Base-by-base conservation (phyloP, 371 early-diverging fungal species). In the Mucor racemosus region DNA sequence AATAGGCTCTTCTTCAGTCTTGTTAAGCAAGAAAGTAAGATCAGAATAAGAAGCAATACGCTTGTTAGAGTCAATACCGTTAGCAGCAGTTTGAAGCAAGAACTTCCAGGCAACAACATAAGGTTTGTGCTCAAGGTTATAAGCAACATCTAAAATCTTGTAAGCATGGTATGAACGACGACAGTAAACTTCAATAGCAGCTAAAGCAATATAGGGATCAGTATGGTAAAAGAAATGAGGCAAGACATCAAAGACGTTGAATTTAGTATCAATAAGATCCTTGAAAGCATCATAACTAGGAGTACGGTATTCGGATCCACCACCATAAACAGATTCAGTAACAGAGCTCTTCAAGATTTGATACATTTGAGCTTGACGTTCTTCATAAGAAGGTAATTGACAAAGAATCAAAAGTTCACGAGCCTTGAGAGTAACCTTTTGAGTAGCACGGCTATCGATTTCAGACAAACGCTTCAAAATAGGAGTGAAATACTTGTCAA, bases 151-250 rank as follows among this genome's bases (percentile, higher is more conserved):
- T 66, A 92, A 76, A 48, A 94, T 88, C 76, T 94, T 91, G 85
- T 97, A 97, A 42, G 97, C 96, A 77, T 97, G 96, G 91, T 97
- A 96, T 8, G 97, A 91, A 64, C 94, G 96, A 65, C 96, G 91
- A 63, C 95, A 92, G 82, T 99, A 99, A 19, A 95, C 95, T 86
- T 97, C 96, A 26, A 97, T 82, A 19, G 99, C 97, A 13, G 95
- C 93, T 70, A 95, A 80, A 11, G 92, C 88, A 65, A 97, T 85
- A 67, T 91, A 89, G 39, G 83, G 81, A 66, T 94, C 90, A 34
- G 76, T 78, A 72, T 97, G 91, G 76, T 93, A 95, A 79, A 99
- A 95, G 88, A 99, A 97, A 71, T 86, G 84, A 71, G 95, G 95
- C 69, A 99, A 82, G 34, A 98, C 95, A 73, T 99, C 99, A 73